These are phyloP conservation scores for Neurospora sp. DNA, from an alignment of 495 filamentous ascomycete genomes.

Conservation along the genomic window DNA sequence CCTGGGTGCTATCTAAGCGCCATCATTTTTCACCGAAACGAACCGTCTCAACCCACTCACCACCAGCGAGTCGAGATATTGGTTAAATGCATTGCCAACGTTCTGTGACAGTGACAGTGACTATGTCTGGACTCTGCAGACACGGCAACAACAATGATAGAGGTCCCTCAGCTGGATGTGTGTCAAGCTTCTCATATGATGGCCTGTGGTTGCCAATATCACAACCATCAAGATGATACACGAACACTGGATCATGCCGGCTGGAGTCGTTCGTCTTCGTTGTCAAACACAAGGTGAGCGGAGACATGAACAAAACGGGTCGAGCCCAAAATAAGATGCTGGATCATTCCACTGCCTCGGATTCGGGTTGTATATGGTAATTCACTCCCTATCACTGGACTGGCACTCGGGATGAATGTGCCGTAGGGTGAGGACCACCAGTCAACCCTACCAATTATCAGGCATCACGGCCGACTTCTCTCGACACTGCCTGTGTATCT, in stretches of 20 bases:
- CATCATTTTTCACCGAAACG: background rate
- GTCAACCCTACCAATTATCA: background rate
- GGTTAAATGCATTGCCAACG: conserved; percentile 6
- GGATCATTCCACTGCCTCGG: background rate
- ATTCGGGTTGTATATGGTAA: background rate
- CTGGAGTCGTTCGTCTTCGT: background rate
- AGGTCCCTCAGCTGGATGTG: background rate
- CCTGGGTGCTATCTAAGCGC: background rate
- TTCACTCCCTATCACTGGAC: background rate
- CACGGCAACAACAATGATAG: background rate
- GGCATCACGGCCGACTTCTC: background rate
- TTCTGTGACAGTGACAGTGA: conserved; percentile 18
- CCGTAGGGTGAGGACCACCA: background rate
- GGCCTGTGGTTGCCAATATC: background rate
- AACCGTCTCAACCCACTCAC: background rate
- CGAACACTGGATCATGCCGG: background rate
- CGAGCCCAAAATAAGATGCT: background rate
- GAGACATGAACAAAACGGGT: background rate
- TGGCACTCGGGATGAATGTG: background rate
- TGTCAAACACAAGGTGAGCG: background rate
- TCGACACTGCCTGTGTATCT: background rate
- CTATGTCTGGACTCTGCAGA: conserved; percentile 5
- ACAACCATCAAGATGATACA: background rate
- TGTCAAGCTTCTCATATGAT: background rate
- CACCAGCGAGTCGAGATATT: background rate